Evolutionary conservation across 352 stramenopile species (phyloP).

Genomic region (Blastocystis hominis): DNA sequence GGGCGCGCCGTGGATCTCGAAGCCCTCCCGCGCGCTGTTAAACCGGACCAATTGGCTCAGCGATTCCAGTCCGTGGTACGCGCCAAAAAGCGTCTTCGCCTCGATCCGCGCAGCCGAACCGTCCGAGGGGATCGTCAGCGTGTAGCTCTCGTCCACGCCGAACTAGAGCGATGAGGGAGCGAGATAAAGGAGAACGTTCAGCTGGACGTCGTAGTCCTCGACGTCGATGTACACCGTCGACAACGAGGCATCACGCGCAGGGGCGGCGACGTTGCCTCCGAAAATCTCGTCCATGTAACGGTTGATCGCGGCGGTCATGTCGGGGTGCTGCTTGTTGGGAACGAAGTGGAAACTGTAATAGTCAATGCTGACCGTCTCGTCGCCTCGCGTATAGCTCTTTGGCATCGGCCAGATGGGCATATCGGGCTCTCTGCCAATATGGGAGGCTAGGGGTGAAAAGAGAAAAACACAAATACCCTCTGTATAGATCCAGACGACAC

Average conservation of each 20-base stretch:
- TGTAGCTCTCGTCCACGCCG: conserved; percentile 61
- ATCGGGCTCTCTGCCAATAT: conserved; percentile 43
- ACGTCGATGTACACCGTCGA: background rate
- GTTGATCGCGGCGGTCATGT: conserved; percentile 28
- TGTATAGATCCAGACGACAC: conserved; percentile 10
- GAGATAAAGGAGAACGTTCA: background rate
- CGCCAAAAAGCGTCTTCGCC: conserved; percentile 64
- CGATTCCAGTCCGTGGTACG: conserved; percentile 65
- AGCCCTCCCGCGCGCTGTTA: conserved; percentile 59
- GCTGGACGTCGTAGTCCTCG: background rate
- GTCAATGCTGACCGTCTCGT: background rate
- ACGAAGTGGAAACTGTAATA: conserved; percentile 26
- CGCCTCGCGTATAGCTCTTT: conserved; percentile 7
- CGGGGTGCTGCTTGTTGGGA: background rate
- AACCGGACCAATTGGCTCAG: conserved; percentile 66
- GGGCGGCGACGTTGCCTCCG: background rate
- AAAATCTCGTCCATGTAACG: conserved; percentile 55
- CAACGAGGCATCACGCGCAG: background rate
- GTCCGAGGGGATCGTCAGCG: conserved; percentile 40
- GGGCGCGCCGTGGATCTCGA: conserved; percentile 51
- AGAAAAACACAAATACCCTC: background rate
- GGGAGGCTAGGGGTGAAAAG: background rate
- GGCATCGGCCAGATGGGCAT: conserved; percentile 58
- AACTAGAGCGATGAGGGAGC: conserved; percentile 38
- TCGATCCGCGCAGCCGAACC: conserved; percentile 56